Conservation (phyloP, 208 protist species). For the Trichomonas vaginalis region DNA sequence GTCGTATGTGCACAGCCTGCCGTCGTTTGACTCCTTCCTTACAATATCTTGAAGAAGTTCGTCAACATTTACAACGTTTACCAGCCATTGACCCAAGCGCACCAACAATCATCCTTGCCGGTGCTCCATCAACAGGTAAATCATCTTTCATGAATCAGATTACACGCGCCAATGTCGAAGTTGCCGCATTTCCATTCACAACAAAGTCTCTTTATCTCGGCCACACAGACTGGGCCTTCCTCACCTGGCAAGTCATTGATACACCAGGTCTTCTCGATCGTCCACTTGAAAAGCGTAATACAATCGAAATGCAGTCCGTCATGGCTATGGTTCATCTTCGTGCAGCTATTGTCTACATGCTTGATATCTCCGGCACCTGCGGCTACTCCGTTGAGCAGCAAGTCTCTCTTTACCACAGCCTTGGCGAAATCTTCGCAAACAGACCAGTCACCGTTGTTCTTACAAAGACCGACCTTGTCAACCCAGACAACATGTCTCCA, state of each 20-base stretch:
- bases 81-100: slow-evolving; percentile 97
- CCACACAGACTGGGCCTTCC: slow-evolving; percentile 95
- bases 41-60: slow-evolving; percentile 48
- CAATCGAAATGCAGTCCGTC: slow-evolving; percentile 99
- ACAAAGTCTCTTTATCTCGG: slow-evolving; percentile 99
- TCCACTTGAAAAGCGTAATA: slow-evolving; percentile 96
- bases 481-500: slow-evolving; percentile 58
- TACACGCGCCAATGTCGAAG: slow-evolving; percentile 96
- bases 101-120: slow-evolving; percentile 84
- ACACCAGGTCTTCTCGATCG: slow-evolving; percentile 92
- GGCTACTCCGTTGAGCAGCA: slow-evolving; percentile 87
- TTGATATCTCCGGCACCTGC: slow-evolving; percentile 94
- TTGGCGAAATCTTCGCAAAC: slow-evolving; percentile 92
- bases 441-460: slow-evolving; percentile 96
- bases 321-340: slow-evolving; percentile 61
- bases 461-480: slow-evolving; percentile 93
- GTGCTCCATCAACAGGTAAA: slow-evolving; percentile 99
- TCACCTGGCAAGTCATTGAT: slow-evolving; percentile 98
- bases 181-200: slow-evolving; percentile 99
- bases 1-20: slow-evolving; percentile 48
- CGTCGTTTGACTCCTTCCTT: neutral
- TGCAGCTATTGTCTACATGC: slow-evolving; percentile 88
- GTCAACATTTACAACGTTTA: slow-evolving; percentile 96
- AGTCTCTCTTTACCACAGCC: slow-evolving; percentile 78
- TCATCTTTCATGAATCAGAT: slow-evolving; percentile 99